These are phyloP conservation scores for Penicillium coprophilum DNA, from an alignment of 495 filamentous ascomycete species.

Conservation along the genomic window DNA sequence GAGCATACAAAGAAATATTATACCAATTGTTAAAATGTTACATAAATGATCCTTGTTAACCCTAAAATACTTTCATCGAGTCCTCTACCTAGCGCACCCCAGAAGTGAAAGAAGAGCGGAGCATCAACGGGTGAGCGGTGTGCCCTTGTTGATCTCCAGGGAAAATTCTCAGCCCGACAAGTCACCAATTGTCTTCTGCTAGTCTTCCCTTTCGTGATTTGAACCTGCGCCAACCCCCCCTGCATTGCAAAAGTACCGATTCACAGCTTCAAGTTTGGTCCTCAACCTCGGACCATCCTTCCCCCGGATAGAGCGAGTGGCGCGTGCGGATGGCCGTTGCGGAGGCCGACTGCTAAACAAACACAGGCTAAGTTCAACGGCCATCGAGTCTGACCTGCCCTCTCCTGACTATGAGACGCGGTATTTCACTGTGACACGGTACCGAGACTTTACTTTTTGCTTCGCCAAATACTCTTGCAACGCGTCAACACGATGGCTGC, in stretches of 20 bases:
- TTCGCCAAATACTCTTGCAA: slow-evolving; percentile 4
- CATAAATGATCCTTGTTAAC: not conserved
- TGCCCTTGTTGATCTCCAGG: slow-evolving; percentile 12
- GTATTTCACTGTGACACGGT: slow-evolving; percentile 1
- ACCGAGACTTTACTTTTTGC: not conserved
- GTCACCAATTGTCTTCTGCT: slow-evolving; percentile 22
- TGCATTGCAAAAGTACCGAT: slow-evolving; percentile 5
- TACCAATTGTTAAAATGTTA: slow-evolving; percentile 6
- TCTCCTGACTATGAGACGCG: slow-evolving; percentile 11
- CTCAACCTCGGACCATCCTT: not conserved
- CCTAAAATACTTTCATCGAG: not conserved
- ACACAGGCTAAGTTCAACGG: slow-evolving; percentile 27
- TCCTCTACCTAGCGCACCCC: not conserved
- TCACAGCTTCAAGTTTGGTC: not conserved
- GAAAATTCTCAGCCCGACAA: slow-evolving; percentile 29
- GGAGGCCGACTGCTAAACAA: slow-evolving; percentile 29
- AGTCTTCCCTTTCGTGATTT: slow-evolving; percentile 8
- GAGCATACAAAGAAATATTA: not conserved
- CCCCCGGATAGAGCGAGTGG: slow-evolving; percentile 15
- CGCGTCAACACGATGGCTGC: slow-evolving; percentile 37
- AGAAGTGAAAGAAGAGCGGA: slow-evolving; percentile 26
- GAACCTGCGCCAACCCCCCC: not conserved
- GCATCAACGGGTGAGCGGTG: slow-evolving; percentile 26
- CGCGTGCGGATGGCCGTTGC: slow-evolving; percentile 29
- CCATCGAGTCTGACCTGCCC: slow-evolving; percentile 14